Evolutionary conservation across 2,329 filamentous ascomycete species (phyloP).

Genomic region (Verticillium alfalfae): DNA sequence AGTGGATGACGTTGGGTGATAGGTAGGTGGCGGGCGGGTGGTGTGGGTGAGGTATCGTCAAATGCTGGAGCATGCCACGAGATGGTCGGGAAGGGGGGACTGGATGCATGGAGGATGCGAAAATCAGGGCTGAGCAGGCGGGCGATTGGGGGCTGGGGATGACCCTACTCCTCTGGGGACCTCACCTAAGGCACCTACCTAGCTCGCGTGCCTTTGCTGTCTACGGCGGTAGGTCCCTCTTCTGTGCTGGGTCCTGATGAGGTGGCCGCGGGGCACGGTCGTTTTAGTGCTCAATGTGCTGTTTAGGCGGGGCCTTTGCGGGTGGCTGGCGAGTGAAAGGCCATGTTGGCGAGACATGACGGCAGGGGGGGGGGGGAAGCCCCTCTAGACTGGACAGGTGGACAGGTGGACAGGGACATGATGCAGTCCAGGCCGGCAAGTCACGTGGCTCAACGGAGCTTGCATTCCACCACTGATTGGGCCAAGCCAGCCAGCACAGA

Average conservation of each 20-base stretch:
- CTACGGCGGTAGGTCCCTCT: no score
- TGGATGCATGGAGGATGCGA: not conserved
- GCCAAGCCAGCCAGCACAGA: constrained; percentile 1
- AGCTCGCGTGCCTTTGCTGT: not conserved
- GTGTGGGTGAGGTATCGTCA: not conserved
- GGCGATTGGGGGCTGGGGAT: not conserved
- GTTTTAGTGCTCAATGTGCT: constrained; percentile 1
- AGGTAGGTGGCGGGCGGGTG: not conserved
- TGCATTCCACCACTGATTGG: constrained; percentile 3
- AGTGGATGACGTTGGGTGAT: not conserved
- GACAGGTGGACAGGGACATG: not conserved
- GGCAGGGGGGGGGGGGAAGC: not conserved
- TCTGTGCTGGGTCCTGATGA: not conserved
- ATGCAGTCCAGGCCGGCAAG: not conserved
- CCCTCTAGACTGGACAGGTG: constrained; percentile 3
- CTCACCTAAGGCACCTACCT: no score
- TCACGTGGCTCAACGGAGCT: constrained; percentile 10
- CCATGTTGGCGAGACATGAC: not conserved
- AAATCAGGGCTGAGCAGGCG: constrained; percentile 1
- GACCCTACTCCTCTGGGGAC: no score
- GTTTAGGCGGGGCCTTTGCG: not conserved
- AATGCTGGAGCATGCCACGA: not conserved
- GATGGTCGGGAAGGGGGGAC: not conserved
- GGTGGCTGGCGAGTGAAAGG: not conserved
- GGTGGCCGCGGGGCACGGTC: not conserved